These are phyloP conservation scores for Ehretia macrophylla DNA, from an alignment of 257 asterid species.

Conservation along the genomic window DNA sequence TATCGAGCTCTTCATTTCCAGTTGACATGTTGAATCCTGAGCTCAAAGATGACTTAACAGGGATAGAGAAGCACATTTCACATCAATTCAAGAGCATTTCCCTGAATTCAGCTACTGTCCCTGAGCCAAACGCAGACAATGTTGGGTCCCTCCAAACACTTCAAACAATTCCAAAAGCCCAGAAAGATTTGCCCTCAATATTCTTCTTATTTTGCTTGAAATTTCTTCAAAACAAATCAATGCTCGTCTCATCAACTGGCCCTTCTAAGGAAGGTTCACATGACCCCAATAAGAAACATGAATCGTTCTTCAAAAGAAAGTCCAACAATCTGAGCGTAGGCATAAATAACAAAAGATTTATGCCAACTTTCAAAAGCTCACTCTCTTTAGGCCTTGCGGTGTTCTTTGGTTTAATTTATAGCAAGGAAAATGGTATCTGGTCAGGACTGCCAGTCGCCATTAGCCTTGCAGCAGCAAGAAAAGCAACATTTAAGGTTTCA, in stretches of 20 bases:
- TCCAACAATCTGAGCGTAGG: constrained; percentile 16
- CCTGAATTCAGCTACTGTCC: constrained; percentile 38
- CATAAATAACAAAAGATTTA: constrained; percentile 36
- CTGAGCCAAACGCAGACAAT: constrained; percentile 31
- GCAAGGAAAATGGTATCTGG: constrained; percentile 72
- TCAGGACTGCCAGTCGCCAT: constrained; percentile 79
- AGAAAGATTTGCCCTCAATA: constrained; percentile 42
- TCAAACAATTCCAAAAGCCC: constrained; percentile 27
- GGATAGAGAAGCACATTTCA: constrained; percentile 33
- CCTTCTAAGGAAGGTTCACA: constrained; percentile 15
- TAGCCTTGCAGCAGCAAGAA: constrained; percentile 60
- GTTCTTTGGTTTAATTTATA: constrained; percentile 53
- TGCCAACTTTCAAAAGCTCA: constrained; percentile 63
- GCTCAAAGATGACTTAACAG: constrained; percentile 27
- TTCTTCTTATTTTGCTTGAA: constrained; percentile 69
- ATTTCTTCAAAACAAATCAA: constrained; percentile 41
- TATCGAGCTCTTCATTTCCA: constrained; percentile 39
- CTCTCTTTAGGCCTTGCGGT: constrained; percentile 67
- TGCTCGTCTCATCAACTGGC: constrained; percentile 1
- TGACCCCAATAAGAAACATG: constrained; percentile 14
- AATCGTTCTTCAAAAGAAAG: constrained; percentile 1
- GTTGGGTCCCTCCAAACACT: constrained; percentile 47
- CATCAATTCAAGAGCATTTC: constrained; percentile 37
- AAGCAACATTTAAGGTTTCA: constrained; percentile 67
- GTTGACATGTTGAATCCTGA: constrained; percentile 21